Conservation (phyloP, 345 rosid genomes). For the Eucalyptus erythrocorys region DNA sequence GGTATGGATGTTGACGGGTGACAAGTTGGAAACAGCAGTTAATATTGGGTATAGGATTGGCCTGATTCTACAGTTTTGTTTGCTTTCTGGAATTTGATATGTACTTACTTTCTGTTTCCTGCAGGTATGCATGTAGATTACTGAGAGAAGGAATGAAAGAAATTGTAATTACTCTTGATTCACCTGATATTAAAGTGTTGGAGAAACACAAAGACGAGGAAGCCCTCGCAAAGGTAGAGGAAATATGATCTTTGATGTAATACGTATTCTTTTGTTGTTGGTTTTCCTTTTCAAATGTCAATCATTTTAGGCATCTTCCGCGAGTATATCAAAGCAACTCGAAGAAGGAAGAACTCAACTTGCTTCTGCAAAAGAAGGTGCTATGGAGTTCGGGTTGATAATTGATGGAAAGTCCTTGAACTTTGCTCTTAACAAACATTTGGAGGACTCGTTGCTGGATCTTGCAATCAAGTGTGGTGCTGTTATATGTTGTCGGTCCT, state of each 20-base stretch:
- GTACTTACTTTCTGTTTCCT: neutral
- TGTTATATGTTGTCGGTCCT: constrained; percentile 83
- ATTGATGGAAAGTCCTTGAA: constrained; percentile 81
- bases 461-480: constrained; percentile 57
- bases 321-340: constrained; percentile 43
- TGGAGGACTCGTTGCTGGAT: constrained; percentile 41
- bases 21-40: constrained; percentile 84
- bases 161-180: constrained; percentile 57
- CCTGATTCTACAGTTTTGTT: neutral
- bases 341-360: constrained; percentile 19
- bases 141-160: constrained; percentile 60
- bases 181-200: constrained; percentile 38
- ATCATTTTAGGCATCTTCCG: constrained; percentile 40
- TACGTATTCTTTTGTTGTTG: neutral
- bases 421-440: constrained; percentile 32
- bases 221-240: constrained; percentile 36
- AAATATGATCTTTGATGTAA: neutral
- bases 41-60: constrained; percentile 65
- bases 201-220: constrained; percentile 59
- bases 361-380: constrained; percentile 6
- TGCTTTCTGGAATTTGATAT: neutral
- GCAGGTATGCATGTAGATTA: constrained; percentile 79
- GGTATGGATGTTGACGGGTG: constrained; percentile 91
- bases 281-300: neutral
- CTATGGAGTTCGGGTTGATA: constrained; percentile 41